Evolutionary conservation across 352 stramenopile genomes (phyloP).

Genomic region (Hyaloperonospora brassicae): DNA sequence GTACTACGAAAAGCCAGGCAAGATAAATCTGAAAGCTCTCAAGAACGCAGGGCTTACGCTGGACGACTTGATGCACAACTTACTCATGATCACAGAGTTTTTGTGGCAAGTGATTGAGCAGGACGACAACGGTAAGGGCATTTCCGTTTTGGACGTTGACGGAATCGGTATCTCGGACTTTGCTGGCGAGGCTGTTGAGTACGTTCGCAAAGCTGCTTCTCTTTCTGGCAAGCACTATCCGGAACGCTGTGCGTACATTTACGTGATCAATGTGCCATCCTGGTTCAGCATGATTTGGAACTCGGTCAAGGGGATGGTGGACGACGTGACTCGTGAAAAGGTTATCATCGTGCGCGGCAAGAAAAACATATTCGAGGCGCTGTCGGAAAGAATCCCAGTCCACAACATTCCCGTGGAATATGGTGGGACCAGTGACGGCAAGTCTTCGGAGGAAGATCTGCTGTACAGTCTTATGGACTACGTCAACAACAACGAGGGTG

Average conservation of each 20-base stretch:
- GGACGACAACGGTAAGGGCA: slow-evolving; percentile 81
- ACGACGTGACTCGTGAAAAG: slow-evolving; percentile 91
- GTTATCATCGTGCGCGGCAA: slow-evolving; percentile 85
- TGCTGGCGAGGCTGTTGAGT: slow-evolving; percentile 80
- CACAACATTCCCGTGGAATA: slow-evolving; percentile 81
- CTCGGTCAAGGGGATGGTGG: slow-evolving; percentile 86
- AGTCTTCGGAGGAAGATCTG: slow-evolving; percentile 56
- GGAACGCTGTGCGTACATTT: slow-evolving; percentile 88
- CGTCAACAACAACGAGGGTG: slow-evolving; percentile 57
- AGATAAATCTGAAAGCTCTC: slow-evolving; percentile 83
- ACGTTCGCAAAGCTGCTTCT: slow-evolving; percentile 60
- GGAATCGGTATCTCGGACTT: slow-evolving; percentile 82
- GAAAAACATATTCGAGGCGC: slow-evolving; percentile 74
- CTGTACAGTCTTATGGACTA: slow-evolving; percentile 71
- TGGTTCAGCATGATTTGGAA: slow-evolving; percentile 93
- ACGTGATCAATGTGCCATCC: slow-evolving; percentile 91
- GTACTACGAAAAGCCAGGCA: slow-evolving; percentile 83
- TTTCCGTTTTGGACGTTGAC: slow-evolving; percentile 78
- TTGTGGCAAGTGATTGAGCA: slow-evolving; percentile 78
- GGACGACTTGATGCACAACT: slow-evolving; percentile 81
- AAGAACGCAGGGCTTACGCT: slow-evolving; percentile 66
- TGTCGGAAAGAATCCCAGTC: slow-evolving; percentile 58
- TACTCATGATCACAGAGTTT: slow-evolving; percentile 81
- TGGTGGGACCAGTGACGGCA: slow-evolving; percentile 51
- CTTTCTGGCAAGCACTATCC: slow-evolving; percentile 90